phyloP scores from a whole-genome alignment of 2,329 filamentous ascomycete species.

The Chaetomiaceae sp. region DNA sequence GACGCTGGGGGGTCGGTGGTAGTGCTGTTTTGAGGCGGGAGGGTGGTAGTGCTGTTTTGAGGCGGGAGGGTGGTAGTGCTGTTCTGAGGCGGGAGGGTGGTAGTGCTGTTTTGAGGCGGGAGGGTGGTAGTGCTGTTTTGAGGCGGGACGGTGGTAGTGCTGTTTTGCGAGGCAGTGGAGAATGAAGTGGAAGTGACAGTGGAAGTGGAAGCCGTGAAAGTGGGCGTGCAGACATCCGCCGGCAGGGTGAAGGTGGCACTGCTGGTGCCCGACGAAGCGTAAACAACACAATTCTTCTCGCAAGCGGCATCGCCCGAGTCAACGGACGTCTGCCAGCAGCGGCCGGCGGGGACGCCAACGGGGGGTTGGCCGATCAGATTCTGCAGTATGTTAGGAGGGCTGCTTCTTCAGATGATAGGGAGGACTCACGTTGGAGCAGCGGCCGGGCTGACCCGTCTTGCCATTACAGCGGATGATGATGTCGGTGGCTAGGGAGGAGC shows the following conservation, averaged over 20 bases:
- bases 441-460: constrained; percentile 36
- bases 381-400: constrained; percentile 15
- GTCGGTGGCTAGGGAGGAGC: constrained; percentile 36
- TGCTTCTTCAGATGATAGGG: not conserved
- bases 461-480: constrained; percentile 46
- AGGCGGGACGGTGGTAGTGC: too few species aligned
- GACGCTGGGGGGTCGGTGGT: too few species aligned
- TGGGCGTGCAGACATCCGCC: constrained; percentile 31
- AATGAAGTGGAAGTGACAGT: constrained; percentile 15
- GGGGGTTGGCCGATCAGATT: constrained; percentile 42
- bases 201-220: constrained; percentile 8
- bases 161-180: too few species aligned
- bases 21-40: too few species aligned
- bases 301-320: constrained; percentile 43
- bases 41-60: too few species aligned
- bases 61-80: too few species aligned
- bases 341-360: constrained; percentile 31
- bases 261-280: constrained; percentile 26
- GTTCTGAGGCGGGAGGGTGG: too few species aligned
- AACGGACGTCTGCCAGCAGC: constrained; percentile 39
- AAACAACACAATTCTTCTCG: constrained; percentile 46
- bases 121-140: too few species aligned
- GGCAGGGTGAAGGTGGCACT: constrained; percentile 31
- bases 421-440: constrained; percentile 36
- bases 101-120: too few species aligned